These are phyloP conservation scores for Phytopythium vexans DNA, from an alignment of 352 stramenopile genomes.

Conservation along the genomic window DNA sequence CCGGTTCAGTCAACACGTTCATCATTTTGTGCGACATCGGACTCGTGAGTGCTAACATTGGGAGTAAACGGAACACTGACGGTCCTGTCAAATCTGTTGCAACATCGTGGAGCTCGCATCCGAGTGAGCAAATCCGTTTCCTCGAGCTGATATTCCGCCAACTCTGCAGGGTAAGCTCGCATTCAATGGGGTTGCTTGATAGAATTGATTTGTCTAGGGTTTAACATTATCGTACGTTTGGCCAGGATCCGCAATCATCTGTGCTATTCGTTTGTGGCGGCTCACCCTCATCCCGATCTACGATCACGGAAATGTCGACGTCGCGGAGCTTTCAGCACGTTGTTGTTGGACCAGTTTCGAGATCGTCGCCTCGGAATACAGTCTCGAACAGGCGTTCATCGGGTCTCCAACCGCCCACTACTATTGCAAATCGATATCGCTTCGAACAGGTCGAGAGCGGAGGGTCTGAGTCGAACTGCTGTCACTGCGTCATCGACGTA, in stretches of 20 bases:
- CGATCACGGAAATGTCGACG: slow-evolving; percentile 26
- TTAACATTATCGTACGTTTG: neutral
- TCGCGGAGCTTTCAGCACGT: slow-evolving; percentile 42
- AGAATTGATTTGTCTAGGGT: neutral
- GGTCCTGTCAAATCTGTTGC: slow-evolving; percentile 13
- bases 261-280: slow-evolving; percentile 45
- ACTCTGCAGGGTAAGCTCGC: slow-evolving; percentile 17
- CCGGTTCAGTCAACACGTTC: slow-evolving; percentile 12
- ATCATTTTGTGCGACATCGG: slow-evolving; percentile 56
- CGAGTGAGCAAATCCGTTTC: slow-evolving; percentile 29
- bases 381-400: too few relatives aligned
- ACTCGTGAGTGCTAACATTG: slow-evolving; percentile 21
- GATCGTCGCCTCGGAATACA: neutral
- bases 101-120: slow-evolving; percentile 38
- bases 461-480: neutral
- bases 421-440: neutral
- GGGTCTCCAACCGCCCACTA: too few relatives aligned
- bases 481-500: slow-evolving; percentile 24
- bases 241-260: slow-evolving; percentile 31
- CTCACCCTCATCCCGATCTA: slow-evolving; percentile 19
- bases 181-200: neutral
- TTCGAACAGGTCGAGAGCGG: neutral
- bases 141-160: slow-evolving; percentile 37
- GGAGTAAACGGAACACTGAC: slow-evolving; percentile 7
- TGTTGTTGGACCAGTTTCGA: slow-evolving; percentile 39